phyloP scores from a whole-genome alignment of 2,329 filamentous ascomycete genomes.

The Penicillium sp. region DNA sequence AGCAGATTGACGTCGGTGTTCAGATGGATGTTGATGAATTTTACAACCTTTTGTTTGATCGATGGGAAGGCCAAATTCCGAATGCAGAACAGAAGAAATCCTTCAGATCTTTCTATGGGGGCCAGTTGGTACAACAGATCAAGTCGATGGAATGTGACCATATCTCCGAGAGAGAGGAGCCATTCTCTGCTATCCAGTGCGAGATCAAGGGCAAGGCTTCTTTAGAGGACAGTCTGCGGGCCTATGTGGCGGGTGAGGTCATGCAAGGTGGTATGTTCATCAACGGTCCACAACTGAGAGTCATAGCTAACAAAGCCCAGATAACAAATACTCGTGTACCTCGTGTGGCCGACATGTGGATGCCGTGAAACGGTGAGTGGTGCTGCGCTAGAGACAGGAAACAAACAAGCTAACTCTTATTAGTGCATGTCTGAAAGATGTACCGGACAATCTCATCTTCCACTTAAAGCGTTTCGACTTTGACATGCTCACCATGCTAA shows the following conservation, averaged over 20 bases:
- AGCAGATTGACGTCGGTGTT: slow-evolving; percentile 78
- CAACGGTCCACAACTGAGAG: background rate
- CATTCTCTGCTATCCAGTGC: slow-evolving; percentile 92
- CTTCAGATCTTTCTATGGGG: slow-evolving; percentile 85
- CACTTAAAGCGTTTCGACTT: slow-evolving; percentile 71
- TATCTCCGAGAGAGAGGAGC: slow-evolving; percentile 85
- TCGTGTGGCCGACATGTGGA: slow-evolving; percentile 86
- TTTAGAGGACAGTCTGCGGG: slow-evolving; percentile 82
- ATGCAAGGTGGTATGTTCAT: slow-evolving; percentile 76
- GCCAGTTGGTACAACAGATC: slow-evolving; percentile 89
- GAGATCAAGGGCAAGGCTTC: slow-evolving; percentile 90
- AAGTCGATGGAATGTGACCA: slow-evolving; percentile 94
- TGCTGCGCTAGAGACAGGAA: background rate
- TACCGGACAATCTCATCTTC: slow-evolving; percentile 93
- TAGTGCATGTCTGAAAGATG: slow-evolving; percentile 85
- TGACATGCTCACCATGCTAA: slow-evolving; percentile 65
- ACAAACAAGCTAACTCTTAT: background rate
- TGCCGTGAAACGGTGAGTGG: slow-evolving; percentile 75
- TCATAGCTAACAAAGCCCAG: slow-evolving; percentile 46
- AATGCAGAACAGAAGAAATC: slow-evolving; percentile 67
- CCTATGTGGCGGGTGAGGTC: slow-evolving; percentile 94
- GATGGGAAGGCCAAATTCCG: slow-evolving; percentile 81
- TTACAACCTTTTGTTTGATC: slow-evolving; percentile 89
- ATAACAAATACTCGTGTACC: slow-evolving; percentile 98
- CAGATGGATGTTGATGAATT: slow-evolving; percentile 99